Evolutionary conservation across 2,329 filamentous ascomycete species (phyloP), one percentile per base, ranked within the genome.

Genomic region (Hysterium pulicare): DNA sequence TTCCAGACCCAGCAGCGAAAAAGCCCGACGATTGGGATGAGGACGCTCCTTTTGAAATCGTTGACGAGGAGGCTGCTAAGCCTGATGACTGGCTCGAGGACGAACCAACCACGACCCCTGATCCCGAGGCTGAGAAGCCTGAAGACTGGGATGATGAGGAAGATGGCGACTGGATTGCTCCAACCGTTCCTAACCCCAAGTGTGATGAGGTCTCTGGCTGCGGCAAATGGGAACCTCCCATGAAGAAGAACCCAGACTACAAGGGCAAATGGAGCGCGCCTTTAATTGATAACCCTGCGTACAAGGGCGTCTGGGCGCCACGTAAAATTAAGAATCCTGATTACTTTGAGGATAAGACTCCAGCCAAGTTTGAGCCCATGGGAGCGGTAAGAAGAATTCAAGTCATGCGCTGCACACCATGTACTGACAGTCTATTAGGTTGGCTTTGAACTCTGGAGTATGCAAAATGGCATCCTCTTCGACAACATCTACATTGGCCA

Each of bases 401-500:
- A 52, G 4, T 33, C 17, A 23, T 33, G 51, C 57, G 63, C 35
- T 11, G 10, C 9, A 38, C 11, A 22, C 22, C 19, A 15, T 21
- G 20, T 36, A 38, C 55, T 61, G 42, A 61, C 33, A 26, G 10
- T 9, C 0, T 10, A 36, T 16, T 63, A 90, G 86, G 90, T 97
- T 74, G 93, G 93, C 60, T 97, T 97, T 64, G 93, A 98, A 74
- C 91, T 98, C 75, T 98, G 93, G 93, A 97, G 93, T 62, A 98
- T 98, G 93, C 91, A 96, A 75, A 95, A 84, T 70, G 87, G 96
- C 67, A 97, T 98, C 59, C 85, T 96, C 62, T 97, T 98, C 62
- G 89, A 97, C 82, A 98, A 98, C 84, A 94, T 98, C 78, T 98
- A 97, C 82, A 90, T 98, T 68, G 93, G 93, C 51, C 93, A 98